Base-by-base conservation (phyloP, 169 alveolate genomes). In the Eimeria praecox region DNA sequence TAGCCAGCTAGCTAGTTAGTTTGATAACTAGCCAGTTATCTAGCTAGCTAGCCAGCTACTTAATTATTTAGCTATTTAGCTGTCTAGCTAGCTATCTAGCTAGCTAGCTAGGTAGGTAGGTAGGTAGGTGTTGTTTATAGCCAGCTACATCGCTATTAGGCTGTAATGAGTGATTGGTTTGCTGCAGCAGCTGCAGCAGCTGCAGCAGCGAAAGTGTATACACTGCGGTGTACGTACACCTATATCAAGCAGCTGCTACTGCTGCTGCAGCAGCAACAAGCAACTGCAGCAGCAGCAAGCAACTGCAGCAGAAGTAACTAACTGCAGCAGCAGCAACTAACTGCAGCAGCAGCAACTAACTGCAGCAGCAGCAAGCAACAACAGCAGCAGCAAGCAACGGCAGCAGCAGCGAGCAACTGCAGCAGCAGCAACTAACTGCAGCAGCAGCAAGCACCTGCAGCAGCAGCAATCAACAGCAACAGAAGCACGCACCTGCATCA, bases 191-290 rank as follows among this genome's bases (percentile, higher is more conserved):
- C 75, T 62, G 75, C 75, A 10, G 75, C 75, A 24, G 27, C 27
- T 62, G 27, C 38, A 10, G 75, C 75, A 24, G 75, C 75, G 6
- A n/a, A 3, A 24, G 75, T n/a, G n/a, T n/a, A n/a, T n/a, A n/a
- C n/a, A n/a, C n/a, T n/a, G n/a, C n/a, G n/a, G n/a, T n/a, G n/a
- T n/a, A n/a, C n/a, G n/a, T n/a, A n/a, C n/a, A n/a, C n/a, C n/a
- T n/a, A n/a, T n/a, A n/a, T n/a, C n/a, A n/a, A n/a, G n/a, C n/a
- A 24, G 75, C 75, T 62, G 27, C 75, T 62, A 5, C 75, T 9
- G 75, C 75, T 62, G 75, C 75, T 62, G 75, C 30, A 5, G 75
- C 75, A 10, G n/a, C n/a, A n/a, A n/a, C n/a, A n/a, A n/a, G n/a
- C n/a, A n/a, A 20, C 80, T n/a, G 80, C 80, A 33, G 80, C 80